Evolutionary conservation across 306 rosid species (phyloP), one percentile per base, ranked within the genome.

Genomic region (Prosopis cineraria): DNA sequence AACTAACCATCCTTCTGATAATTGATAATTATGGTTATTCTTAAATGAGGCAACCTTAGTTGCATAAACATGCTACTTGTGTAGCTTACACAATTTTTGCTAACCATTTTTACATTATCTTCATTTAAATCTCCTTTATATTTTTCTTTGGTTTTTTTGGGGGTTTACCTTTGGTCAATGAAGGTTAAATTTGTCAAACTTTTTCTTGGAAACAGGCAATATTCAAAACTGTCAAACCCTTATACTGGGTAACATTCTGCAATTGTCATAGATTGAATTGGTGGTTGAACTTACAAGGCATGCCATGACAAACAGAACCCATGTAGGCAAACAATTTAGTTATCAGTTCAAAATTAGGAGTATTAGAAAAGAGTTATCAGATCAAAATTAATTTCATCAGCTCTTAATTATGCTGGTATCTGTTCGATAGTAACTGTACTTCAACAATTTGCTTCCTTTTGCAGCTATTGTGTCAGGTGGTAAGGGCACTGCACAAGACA

Each of bases 401-500:
- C 12, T 58, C 65, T 58, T 58, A 19, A 12, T 5, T 58, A 27
- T 25, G 65, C 34, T 58, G 3, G 36, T 27, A 12, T 58, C 36
- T 5, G n/a, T 58, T 24, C 25, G 34, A 56, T 25, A 30, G 29
- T 74, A 73, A 79, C 25, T 27, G 41, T 4, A 3, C 45, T 53
- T 58, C 34, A 45, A 82, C 55, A 36, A 66, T 81, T n/a, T 80
- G 68, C 60, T 78, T 33, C 65, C 39, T 39, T 85, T 64, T 86
- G 89, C 93, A 96, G 99, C 99, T 78, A 96, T 96, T 75, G 98
- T 93, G 68, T 93, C 99, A 1, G 99, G 99, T 50, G 99, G 99
- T 40, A 96, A 91, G 86, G 99, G 99, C 22, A 96, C 99, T 9
- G 99, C 99, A 9, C 99, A 93, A 85, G 98, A 87, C 89, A 96